These are phyloP conservation scores for Cladosporium sp. DNA, from an alignment of 2,329 filamentous ascomycete species.

Conservation along the genomic window DNA sequence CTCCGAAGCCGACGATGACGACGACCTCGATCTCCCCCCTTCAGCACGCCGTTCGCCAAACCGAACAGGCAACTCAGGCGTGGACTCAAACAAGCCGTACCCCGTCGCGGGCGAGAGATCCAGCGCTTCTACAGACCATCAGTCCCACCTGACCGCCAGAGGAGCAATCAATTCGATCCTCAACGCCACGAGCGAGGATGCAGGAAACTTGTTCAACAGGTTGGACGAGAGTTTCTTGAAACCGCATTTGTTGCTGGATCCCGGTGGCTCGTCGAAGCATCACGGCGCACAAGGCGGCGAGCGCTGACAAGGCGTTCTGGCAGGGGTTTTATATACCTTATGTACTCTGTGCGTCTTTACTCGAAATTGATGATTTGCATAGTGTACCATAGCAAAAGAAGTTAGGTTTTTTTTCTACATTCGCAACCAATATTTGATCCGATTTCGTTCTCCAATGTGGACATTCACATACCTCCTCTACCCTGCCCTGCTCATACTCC, in stretches of 20 bases:
- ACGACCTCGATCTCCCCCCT: constrained; percentile 59
- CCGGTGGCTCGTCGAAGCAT: constrained; percentile 23
- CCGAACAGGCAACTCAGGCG: constrained; percentile 24
- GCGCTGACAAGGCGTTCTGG: not conserved
- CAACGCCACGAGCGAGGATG: constrained; percentile 73
- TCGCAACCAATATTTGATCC: no score
- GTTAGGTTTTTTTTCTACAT: not conserved
- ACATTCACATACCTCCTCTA: no score
- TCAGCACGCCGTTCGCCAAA: constrained; percentile 47
- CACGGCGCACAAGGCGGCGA: constrained; percentile 12
- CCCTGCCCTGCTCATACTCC: no score
- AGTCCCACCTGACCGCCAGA: constrained; percentile 56
- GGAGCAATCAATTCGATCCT: constrained; percentile 77
- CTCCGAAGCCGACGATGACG: constrained; percentile 49
- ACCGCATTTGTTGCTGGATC: constrained; percentile 80
- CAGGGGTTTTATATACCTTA: not conserved
- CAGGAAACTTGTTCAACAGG: constrained; percentile 83
- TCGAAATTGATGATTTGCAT: no score
- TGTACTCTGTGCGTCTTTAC: not conserved
- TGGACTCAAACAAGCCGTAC: constrained; percentile 29
- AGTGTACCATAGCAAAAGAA: not conserved
- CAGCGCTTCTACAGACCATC: constrained; percentile 16
- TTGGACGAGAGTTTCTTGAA: constrained; percentile 96
- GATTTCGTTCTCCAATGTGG: no score
- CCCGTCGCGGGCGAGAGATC: constrained; percentile 37